Evolutionary conservation across 345 rosid genomes (phyloP).

Genomic region (Ceriops tagal): DNA sequence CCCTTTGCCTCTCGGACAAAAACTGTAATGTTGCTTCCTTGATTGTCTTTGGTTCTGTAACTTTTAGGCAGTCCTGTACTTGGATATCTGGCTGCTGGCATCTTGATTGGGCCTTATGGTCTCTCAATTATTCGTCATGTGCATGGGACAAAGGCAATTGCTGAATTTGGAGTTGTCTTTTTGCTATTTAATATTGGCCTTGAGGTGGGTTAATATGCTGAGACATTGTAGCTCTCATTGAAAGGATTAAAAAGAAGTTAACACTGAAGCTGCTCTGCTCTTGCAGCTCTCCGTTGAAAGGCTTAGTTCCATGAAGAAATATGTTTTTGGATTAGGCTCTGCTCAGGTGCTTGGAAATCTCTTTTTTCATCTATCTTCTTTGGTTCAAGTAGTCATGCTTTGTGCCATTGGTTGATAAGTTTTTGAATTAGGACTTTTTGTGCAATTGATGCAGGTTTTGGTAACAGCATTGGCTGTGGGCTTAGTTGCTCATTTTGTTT

Average conservation of each 20-base stretch:
- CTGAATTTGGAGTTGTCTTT: conserved; percentile 99
- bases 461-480: conserved; percentile 89
- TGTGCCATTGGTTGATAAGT: conserved; percentile 4
- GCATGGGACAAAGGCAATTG: conserved; percentile 95
- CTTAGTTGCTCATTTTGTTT: conserved; percentile 67
- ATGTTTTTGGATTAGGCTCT: conserved; percentile 95
- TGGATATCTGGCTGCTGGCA: conserved; percentile 99
- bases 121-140: conserved; percentile 95
- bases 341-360: conserved; percentile 61
- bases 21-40: not conserved
- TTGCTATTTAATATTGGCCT: conserved; percentile 95
- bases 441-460: conserved; percentile 63
- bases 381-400: conserved; percentile 5
- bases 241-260: conserved; percentile 12
- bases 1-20: not conserved
- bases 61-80: conserved; percentile 96
- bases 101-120: conserved; percentile 97
- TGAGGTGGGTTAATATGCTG: conserved; percentile 56
- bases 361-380: conserved; percentile 1
- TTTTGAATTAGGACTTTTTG: conserved; percentile 15
- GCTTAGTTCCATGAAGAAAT: conserved; percentile 98
- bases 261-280: conserved; percentile 26
- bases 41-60: conserved; percentile 24
- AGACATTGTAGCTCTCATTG: conserved; percentile 14
- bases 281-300: conserved; percentile 97